phyloP scores from a whole-genome alignment of 225 moss, liverwort and hornwort species.

The Physcomitrium patens region DNA sequence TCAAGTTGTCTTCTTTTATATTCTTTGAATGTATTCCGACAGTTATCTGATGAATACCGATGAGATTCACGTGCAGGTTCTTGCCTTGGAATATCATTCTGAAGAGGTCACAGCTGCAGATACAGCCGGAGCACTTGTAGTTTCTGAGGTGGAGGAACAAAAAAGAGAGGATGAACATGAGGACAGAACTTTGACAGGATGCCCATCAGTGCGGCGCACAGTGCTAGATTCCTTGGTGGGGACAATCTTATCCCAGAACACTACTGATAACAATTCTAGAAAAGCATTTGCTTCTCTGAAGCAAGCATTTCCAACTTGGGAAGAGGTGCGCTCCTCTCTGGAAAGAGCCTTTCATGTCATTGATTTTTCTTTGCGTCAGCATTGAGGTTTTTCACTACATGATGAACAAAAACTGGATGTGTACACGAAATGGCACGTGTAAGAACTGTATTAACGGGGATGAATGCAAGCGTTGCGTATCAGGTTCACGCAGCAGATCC shows the following conservation, averaged over 20 bases:
- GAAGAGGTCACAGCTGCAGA: slow-evolving; percentile 16
- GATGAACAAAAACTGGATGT: neutral
- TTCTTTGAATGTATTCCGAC: neutral
- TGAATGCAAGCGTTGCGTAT: slow-evolving; percentile 22
- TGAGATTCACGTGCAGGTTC: slow-evolving; percentile 41
- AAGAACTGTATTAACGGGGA: slow-evolving; percentile 3
- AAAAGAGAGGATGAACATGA: slow-evolving; percentile 23
- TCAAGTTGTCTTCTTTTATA: neutral
- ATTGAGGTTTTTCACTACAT: neutral
- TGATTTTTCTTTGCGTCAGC: slow-evolving; percentile 5
- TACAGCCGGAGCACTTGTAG: slow-evolving; percentile 20
- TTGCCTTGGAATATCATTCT: slow-evolving; percentile 48
- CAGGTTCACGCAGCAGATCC: slow-evolving; percentile 79
- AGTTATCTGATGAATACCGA: slow-evolving; percentile 2
- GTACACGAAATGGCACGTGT: neutral
- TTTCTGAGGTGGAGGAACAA: slow-evolving; percentile 33
- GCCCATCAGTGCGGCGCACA: slow-evolving; percentile 56
- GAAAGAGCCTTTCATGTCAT: neutral
- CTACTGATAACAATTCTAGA: slow-evolving; percentile 80
- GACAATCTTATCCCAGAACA: slow-evolving; percentile 88
- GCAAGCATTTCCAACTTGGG: slow-evolving; percentile 75
- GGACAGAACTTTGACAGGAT: slow-evolving; percentile 35
- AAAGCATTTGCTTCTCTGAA: slow-evolving; percentile 82
- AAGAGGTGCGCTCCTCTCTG: slow-evolving; percentile 55
- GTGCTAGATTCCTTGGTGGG: slow-evolving; percentile 88